Base-by-base conservation (phyloP, 331 rosid species). In the Quercus tomentella region DNA sequence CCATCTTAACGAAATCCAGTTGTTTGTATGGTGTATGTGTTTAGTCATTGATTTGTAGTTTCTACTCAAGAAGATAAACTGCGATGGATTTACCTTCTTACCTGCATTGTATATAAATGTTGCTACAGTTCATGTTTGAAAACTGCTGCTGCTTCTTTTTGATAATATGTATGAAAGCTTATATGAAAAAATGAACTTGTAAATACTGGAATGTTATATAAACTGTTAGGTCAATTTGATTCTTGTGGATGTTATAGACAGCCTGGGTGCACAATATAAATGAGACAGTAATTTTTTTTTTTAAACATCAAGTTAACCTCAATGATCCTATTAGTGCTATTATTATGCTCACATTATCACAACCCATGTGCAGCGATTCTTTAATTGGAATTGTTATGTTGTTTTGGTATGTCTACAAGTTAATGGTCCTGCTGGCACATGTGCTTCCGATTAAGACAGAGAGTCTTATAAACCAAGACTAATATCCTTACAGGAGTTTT, bases 351-450 rank as follows among this genome's bases (percentile, higher is more conserved):
- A 22, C 7, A 2, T 65, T 30, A 31, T 65, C 23, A 9, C 23
- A 60, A 70, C 22, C 70, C 77, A 79, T 74, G 77, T 71, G 71
- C 81, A 83, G 74, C 52, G 15, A 37, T 37, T 73, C 72, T 62
- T 37, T 37, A 43, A 12, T 37, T 31, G 10, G 43, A 69, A 15
- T 22, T 60, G 79, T 69, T 66, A 65, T 78, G 60, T 31, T 78
- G 83, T 76, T 70, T 76, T 69, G 57, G 82, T 57, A 74, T 45
- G 4, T 67, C 52, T 35, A 60, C 30, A 33, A 57, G 82, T 57
- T 75, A 82, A 62, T 85, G 82, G 87, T 79, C 85, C 84, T 80
- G 83, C 76, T 21, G 11, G 69, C 79, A 41, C 87, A 82, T 77
- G 88, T 85, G 86, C 76, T 49, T 81, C 71, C 74, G 79, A 84